phyloP scores from a whole-genome alignment of 345 rosid genomes.

The Lepidium africanum region DNA sequence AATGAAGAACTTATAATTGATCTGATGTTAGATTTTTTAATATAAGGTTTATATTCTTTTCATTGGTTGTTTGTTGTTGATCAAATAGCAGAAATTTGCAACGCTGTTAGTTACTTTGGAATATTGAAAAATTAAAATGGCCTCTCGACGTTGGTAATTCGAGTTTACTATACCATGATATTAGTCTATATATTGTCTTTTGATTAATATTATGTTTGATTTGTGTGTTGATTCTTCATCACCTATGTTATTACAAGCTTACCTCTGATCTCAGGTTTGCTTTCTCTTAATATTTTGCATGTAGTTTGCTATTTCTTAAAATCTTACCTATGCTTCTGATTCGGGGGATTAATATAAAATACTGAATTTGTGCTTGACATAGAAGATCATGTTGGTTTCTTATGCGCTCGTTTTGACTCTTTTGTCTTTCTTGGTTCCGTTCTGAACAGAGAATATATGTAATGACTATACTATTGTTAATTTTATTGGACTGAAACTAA shows the following conservation, averaged over 20 bases:
- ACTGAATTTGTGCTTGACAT: neutral
- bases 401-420: neutral
- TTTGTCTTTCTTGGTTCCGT: neutral
- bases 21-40: neutral
- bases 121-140: neutral
- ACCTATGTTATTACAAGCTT: neutral
- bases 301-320: neutral
- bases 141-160: neutral
- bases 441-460: neutral
- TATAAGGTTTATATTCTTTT: neutral
- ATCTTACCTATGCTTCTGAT: neutral
- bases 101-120: neutral
- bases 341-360: neutral
- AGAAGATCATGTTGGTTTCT: neutral
- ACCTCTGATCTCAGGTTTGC: neutral
- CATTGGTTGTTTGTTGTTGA: neutral
- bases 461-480: neutral
- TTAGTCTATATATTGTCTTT: neutral
- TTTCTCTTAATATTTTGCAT: neutral
- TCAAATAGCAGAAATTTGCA: neutral
- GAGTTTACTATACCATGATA: neutral
- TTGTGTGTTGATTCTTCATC: neutral
- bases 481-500: neutral
- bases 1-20: neutral
- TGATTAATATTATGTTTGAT: neutral